Evolutionary conservation across 345 rosid species (phyloP), one percentile per base, ranked within the genome.

Genomic region (Acer saccharum): DNA sequence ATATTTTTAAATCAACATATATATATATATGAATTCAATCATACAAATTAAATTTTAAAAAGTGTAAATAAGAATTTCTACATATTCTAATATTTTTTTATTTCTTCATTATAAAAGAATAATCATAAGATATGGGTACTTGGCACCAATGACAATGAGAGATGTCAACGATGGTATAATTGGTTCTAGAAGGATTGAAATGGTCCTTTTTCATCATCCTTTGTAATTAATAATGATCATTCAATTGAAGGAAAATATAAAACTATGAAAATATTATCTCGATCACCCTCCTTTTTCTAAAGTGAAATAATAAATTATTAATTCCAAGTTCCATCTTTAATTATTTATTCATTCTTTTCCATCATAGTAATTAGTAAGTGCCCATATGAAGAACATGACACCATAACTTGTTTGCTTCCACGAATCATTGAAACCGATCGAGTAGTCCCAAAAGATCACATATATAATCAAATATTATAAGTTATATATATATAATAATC

Each of bases 331-430:
- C 73, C 39, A 50, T 13, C 23, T 70, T 50, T 13, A 68, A 21
- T 46, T 21, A 12, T 43, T 61, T 61, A 18, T 61, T 35, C 6
- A 43, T 43, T 43, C 46, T 13, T 10, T 10, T 8, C 29, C 8
- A 11, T 44, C 16, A 55, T 29, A 17, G 41, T 18, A 29, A 27
- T 27, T 27, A 16, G 8, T 27, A 9, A 21, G 7, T 41, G 20
- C 14, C 46, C 77, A 46, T 44, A 27, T 64, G 77, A 64, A 74
- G 54, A 69, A 74, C 61, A 63, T 46, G 50, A 63, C 69, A 16
- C 44, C 29, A 16, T 20, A 2, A 46, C 43, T 74, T 74, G 43
- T 6, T 6, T 50, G 39, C 41, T 44, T 63, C 44, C 58, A 44
- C 60, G 16, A 73, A 43, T 16, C 54, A 73, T 10, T 21, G 67